Percentiles rank a stretch among this genome's conserved stretches.
These are phyloP conservation scores for Aspergillus oerlinghausenensis DNA, from an alignment of 2,329 filamentous ascomycete species.

Conservation along the genomic window DNA sequence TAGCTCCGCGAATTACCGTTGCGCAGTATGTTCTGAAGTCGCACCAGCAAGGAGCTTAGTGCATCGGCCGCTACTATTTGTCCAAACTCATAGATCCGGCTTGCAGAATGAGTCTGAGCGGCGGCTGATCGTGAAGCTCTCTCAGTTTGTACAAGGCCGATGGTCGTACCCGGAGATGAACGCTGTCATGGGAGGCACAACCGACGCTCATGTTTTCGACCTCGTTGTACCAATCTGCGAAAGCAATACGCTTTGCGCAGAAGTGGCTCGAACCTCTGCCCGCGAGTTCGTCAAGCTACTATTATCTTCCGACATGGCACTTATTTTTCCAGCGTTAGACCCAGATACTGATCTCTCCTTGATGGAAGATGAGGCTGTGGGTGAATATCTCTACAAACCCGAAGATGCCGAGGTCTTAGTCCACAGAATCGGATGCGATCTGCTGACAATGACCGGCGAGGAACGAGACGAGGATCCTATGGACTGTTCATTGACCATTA, in stretches of 20 bases:
- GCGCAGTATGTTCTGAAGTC: constrained; percentile 15
- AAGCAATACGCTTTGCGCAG: constrained; percentile 13
- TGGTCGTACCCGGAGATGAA: constrained; percentile 16
- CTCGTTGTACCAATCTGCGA: constrained; percentile 20
- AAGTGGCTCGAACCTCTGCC: constrained; percentile 14
- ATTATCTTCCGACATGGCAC: not conserved
- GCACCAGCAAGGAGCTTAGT: constrained; percentile 13
- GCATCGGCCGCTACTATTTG: constrained; percentile 17
- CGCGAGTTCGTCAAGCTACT: constrained; percentile 14
- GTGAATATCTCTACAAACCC: not conserved
- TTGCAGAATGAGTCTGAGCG: constrained; percentile 3
- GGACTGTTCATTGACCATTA: constrained; percentile 2
- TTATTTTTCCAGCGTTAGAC: not conserved
- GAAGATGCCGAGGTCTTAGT: not conserved
- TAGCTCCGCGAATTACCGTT: constrained; percentile 14
- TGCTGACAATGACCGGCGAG: not conserved
- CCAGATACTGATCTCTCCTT: constrained; percentile 4
- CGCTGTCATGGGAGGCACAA: constrained; percentile 11
- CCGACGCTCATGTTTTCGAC: constrained; percentile 15
- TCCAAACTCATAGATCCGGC: constrained; percentile 4
- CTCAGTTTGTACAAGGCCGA: constrained; percentile 13
- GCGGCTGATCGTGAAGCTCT: constrained; percentile 11
- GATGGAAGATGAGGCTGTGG: not conserved
- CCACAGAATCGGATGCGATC: not conserved
- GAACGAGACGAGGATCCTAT: constrained; percentile 4